Evolutionary conservation across 163 green algal genomes (phyloP), one percentile per base, ranked within the genome.

Genomic region (Smithsoniella earleae): DNA sequence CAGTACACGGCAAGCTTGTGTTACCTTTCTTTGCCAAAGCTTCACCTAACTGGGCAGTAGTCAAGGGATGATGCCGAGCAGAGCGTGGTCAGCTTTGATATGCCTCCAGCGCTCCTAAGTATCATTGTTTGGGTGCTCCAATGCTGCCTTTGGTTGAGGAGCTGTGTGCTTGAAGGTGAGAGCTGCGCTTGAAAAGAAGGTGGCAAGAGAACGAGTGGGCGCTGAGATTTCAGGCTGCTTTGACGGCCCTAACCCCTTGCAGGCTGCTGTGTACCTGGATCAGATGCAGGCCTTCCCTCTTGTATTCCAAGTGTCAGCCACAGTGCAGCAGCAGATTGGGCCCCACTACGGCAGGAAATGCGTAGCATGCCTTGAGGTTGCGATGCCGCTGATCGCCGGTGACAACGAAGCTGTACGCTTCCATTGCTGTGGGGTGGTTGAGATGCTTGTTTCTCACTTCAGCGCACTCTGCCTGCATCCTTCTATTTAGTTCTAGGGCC

Each of bases 161-260:
- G 52, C 6, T 8, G 52, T 43, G 8, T 37, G 27, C 3, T 6
- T 69, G 25, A 8, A 69, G 58, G 58, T 69, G 27, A 69, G 34
- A 40, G 58, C 34, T n/a, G 44, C 54, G 8, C 64, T 54, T 16
- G 33, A 73, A 30, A 2, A 34, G 44, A 78, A 80, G 22, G 73
- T 88, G 13, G 80, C 73, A 73, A 54, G 79, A 8, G 82, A 88
- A 43, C 73, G 82, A 16, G 66, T 86, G n/a, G 81, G 82, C 2
- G 75, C 77, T 36, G 82, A 88, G 76, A 73, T 84, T 28, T 30
- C 73, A 28, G 72, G 73, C 25, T 69, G 58, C 25, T 69, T 69
- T 33, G 58, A 69, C 25, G 58, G 58, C 1, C 27, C 58, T 1
- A 5, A 38, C 30, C 58, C 58, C 6, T 36, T 69, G 58, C 58